Conservation (phyloP, 495 filamentous ascomycete species). For the Saxophila tyrrhenica region DNA sequence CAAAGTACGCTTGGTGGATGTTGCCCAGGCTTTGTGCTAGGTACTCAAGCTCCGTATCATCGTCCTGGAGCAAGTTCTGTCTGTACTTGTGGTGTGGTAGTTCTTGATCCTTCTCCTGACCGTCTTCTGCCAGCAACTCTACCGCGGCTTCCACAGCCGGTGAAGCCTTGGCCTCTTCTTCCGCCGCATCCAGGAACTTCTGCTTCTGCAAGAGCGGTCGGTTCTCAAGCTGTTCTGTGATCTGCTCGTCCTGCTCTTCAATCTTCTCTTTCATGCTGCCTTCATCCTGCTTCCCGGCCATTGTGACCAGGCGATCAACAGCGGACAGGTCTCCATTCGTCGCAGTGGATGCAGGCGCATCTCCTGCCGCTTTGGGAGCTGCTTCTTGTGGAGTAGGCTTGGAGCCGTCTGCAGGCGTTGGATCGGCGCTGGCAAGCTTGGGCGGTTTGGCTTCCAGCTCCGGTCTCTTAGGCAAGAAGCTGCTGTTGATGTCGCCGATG, state of each 20-base stretch:
- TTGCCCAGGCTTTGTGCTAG: conserved; percentile 61
- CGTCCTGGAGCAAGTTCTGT: conserved; percentile 75
- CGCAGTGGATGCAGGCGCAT: conserved; percentile 13
- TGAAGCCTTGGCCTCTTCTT: conserved; percentile 33
- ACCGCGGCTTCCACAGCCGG: conserved; percentile 30
- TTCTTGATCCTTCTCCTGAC: conserved; percentile 15
- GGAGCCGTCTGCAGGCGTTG: neutral
- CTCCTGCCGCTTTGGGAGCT: neutral
- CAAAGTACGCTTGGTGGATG: conserved; percentile 71
- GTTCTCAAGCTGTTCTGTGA: conserved; percentile 81
- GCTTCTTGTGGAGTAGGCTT: neutral
- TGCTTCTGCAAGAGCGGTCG: conserved; percentile 80
- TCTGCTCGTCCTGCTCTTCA: conserved; percentile 68
- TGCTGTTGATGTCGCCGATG: conserved; percentile 98
- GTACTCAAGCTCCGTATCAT: conserved; percentile 65
- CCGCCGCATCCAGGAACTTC: conserved; percentile 73
- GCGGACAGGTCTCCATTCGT: conserved; percentile 40
- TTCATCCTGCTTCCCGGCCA: conserved; percentile 63
- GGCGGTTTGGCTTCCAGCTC: conserved; percentile 44
- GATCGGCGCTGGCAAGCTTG: conserved; percentile 4
- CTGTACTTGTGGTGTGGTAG: conserved; percentile 35
- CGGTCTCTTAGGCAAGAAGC: conserved; percentile 81
- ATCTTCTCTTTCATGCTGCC: conserved; percentile 61
- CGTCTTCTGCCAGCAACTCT: conserved; percentile 34
- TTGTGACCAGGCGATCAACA: conserved; percentile 62